These are phyloP conservation scores for Chlorella sp. DNA, from an alignment of 139 green algal species.

Conservation along the genomic window DNA sequence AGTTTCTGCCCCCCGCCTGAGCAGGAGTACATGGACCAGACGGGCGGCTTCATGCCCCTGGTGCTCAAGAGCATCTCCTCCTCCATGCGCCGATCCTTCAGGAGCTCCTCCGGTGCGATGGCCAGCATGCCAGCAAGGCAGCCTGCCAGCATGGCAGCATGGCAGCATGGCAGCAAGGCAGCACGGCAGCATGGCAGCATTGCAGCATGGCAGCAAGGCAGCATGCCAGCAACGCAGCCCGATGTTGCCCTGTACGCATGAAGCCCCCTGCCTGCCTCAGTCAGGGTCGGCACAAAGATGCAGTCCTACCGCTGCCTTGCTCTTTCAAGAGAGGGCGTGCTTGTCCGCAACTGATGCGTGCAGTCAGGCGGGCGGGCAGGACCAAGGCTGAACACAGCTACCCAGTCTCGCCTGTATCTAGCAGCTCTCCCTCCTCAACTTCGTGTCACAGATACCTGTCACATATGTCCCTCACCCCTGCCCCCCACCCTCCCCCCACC, in stretches of 20 bases:
- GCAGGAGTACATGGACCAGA: neutral
- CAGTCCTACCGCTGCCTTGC: no score
- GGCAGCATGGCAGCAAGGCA: no score
- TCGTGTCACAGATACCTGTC: no score
- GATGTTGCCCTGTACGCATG: no score
- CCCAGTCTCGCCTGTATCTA: neutral
- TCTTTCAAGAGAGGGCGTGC: no score
- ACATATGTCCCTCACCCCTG: neutral
- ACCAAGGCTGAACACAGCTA: neutral
- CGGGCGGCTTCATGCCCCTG: constrained; percentile 19
- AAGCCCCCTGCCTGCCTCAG: no score
- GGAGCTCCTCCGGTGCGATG: neutral
- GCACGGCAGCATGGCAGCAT: no score
- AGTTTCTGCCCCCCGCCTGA: neutral
- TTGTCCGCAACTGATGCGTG: no score
- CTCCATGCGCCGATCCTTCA: constrained; percentile 26
- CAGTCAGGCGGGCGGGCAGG: neutral
- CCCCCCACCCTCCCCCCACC: no score
- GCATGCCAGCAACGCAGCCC: no score
- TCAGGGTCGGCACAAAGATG: no score
- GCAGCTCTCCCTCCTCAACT: neutral
- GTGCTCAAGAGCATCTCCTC: constrained; percentile 23
- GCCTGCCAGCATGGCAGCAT: neutral
- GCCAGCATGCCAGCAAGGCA: no score
- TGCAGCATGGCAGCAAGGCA: neutral